Conservation (phyloP, 129 eudicot species). For the Flaveria sonorensis region DNA sequence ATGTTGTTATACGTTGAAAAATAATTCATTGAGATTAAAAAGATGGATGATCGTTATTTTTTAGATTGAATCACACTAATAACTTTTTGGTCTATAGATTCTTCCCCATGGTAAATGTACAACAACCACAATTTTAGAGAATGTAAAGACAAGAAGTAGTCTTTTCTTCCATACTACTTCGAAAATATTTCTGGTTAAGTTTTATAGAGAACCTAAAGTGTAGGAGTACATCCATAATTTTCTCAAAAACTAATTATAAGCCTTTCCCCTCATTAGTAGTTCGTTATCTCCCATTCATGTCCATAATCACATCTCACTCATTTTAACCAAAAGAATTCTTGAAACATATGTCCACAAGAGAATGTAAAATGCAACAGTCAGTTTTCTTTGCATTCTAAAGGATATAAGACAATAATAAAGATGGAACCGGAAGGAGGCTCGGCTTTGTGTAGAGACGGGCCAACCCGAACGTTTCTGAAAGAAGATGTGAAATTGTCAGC, state of each 20-base stretch:
- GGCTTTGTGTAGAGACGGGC: slow-evolving; percentile 10
- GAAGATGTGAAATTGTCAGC: slow-evolving; percentile 27
- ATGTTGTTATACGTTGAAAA: too few relatives aligned
- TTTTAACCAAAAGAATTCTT: slow-evolving; percentile 12
- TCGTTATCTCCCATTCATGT: slow-evolving; percentile 29
- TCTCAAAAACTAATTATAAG: slow-evolving; percentile 35
- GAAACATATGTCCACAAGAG: slow-evolving; percentile 17
- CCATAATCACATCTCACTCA: slow-evolving; percentile 30
- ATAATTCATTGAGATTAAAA: too few relatives aligned
- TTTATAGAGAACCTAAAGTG: slow-evolving; percentile 11
- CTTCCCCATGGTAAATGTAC: neutral
- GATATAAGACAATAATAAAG: slow-evolving; percentile 1
- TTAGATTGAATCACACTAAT: neutral
- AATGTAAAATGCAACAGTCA: slow-evolving; percentile 17
- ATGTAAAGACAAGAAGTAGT: slow-evolving; percentile 23
- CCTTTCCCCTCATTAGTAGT: slow-evolving; percentile 28
- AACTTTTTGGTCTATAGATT: neutral
- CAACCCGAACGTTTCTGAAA: slow-evolving; percentile 17
- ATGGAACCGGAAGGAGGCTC: slow-evolving; percentile 29
- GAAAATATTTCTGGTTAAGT: too few relatives aligned
- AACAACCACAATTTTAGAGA: slow-evolving; percentile 8
- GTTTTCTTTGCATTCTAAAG: neutral
- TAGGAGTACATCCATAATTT: slow-evolving; percentile 33
- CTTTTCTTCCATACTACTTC: neutral
- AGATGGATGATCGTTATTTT: neutral